Percentiles rank a stretch among this genome's conserved stretches.
These are phyloP conservation scores for Trichosanthes cucumerina DNA, from an alignment of 306 rosid genomes.

Conservation along the genomic window DNA sequence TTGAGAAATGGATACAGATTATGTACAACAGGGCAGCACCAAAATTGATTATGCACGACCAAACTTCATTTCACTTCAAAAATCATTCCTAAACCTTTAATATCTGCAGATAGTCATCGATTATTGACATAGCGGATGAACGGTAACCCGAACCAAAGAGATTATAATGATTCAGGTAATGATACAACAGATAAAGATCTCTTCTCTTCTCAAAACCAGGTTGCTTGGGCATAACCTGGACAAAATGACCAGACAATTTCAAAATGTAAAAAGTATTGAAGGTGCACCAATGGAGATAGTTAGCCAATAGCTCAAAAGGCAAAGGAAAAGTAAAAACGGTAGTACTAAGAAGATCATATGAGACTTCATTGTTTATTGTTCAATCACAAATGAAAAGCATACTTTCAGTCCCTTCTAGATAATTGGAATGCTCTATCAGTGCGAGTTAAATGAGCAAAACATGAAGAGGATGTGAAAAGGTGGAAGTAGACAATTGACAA, in stretches of 20 bases:
- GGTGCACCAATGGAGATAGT: background rate
- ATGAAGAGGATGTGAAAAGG: background rate
- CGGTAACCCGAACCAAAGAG: constrained; percentile 93
- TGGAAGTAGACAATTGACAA: background rate
- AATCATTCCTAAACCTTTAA: constrained; percentile 37
- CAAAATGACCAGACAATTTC: constrained; percentile 1
- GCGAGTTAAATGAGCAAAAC: background rate
- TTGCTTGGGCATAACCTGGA: constrained; percentile 84
- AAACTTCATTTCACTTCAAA: background rate
- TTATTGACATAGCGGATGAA: constrained; percentile 76
- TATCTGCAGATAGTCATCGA: constrained; percentile 61
- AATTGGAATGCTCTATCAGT: background rate
- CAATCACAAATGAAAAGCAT: background rate
- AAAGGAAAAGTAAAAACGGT: background rate
- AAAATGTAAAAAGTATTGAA: background rate
- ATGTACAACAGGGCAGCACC: background rate
- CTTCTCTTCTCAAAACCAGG: constrained; percentile 77
- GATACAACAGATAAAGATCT: constrained; percentile 81
- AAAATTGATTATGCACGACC: background rate
- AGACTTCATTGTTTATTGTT: background rate
- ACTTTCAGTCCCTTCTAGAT: background rate
- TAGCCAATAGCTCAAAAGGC: background rate
- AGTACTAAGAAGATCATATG: background rate
- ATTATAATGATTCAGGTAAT: constrained; percentile 85
- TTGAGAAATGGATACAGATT: background rate